Evolutionary conservation across 169 alveolate species (phyloP).

Genomic region (Eimeria brunetti): DNA sequence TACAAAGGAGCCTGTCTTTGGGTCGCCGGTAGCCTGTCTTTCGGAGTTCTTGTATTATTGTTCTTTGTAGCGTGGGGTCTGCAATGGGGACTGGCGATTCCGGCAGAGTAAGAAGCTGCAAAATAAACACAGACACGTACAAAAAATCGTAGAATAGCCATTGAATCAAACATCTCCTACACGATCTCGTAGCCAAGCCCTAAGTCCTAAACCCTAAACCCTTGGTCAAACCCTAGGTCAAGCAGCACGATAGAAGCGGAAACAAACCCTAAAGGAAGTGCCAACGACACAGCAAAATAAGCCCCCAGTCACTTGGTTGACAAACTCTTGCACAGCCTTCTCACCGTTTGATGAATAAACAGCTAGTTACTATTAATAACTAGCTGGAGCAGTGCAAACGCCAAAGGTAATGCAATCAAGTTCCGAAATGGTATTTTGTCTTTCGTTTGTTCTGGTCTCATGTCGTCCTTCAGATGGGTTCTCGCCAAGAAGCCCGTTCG

Average conservation of each 20-base stretch:
- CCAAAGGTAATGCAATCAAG: neutral
- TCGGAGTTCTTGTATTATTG: slow-evolving; percentile 12
- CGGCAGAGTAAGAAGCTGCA: slow-evolving; percentile 26
- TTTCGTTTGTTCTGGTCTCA: neutral
- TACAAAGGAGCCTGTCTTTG: slow-evolving; percentile 55
- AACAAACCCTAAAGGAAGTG: neutral
- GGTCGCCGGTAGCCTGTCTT: slow-evolving; percentile 21
- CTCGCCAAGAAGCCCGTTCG: slow-evolving; percentile 22
- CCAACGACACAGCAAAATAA: neutral
- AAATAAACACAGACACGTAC: neutral
- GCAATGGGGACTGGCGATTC: slow-evolving; percentile 55
- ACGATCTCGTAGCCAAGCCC: neutral
- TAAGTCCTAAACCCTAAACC: neutral
- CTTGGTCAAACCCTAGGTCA: neutral
- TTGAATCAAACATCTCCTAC: neutral
- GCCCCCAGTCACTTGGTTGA: too few species aligned
- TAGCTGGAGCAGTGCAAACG: too few species aligned
- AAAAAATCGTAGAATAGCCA: neutral
- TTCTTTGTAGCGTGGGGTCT: slow-evolving; percentile 45
- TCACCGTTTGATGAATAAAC: too few species aligned
- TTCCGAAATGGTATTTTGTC: neutral
- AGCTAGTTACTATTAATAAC: too few species aligned
- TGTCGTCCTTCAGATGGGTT: slow-evolving; percentile 23
- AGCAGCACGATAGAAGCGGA: neutral
- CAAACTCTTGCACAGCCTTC: too few species aligned